Evolutionary conservation across 2,329 filamentous ascomycete genomes (phyloP).

Genomic region (Parastagonospora nodorum): DNA sequence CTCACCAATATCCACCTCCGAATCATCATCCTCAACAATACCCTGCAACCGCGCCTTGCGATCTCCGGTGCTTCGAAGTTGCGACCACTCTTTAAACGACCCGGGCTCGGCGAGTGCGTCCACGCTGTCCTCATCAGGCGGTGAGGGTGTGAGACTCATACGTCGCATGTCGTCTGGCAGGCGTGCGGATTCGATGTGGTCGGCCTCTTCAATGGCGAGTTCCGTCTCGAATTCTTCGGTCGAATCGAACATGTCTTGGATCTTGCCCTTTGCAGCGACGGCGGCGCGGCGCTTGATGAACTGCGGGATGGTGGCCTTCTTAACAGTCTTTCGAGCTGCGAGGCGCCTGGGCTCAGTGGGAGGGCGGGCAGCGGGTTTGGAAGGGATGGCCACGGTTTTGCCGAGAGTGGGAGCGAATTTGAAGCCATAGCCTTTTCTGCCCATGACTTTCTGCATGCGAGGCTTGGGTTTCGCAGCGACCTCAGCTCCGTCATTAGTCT

Average conservation of each 20-base stretch:
- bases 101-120: neutral
- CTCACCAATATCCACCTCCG: constrained; percentile 15
- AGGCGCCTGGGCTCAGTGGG: too few relatives aligned
- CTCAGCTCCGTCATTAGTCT: neutral
- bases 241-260: neutral
- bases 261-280: neutral
- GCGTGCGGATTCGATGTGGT: neutral
- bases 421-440: neutral
- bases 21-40: constrained; percentile 1
- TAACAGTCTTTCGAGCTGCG: neutral
- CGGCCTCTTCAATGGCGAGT: constrained; percentile 1
- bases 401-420: too few relatives aligned
- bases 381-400: too few relatives aligned
- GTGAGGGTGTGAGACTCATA: constrained; percentile 17
- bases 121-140: neutral
- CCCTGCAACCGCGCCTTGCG: too few relatives aligned
- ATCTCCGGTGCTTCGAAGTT: too few relatives aligned
- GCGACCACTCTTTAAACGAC: too few relatives aligned
- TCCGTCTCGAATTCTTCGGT: neutral
- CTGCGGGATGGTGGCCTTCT: neutral
- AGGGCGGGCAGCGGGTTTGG: too few relatives aligned
- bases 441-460: neutral
- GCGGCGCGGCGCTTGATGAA: neutral
- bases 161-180: neutral
- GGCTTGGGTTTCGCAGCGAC: neutral